Base-by-base conservation (phyloP, 768 basidiomycete genomes). In the Mycena vulgaris region DNA sequence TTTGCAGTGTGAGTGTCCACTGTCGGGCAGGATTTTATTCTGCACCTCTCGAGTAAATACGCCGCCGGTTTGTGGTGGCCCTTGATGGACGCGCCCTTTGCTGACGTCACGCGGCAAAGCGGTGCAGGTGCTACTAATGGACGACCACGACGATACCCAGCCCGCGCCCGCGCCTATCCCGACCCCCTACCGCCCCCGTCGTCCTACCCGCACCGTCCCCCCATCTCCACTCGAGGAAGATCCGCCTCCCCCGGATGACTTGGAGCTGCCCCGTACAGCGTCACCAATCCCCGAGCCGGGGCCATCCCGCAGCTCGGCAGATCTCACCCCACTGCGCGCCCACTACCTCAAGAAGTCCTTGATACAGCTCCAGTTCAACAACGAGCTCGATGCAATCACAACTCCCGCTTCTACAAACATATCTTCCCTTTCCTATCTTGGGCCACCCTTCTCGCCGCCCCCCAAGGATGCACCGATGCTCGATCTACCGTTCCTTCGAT, bases 271-370 rank as follows among this genome's bases (percentile, higher is more conserved):
- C 45, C 47, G 65, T 27, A 63, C 66, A 28, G 55, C 66, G 13
- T 75, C 74, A 14, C 75, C 75, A 16, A 37, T 61, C 37, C 23
- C 68, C 21, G 71, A 74, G 56, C 30, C 64, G 30, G 42, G 27
- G 37, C 28, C 67, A 14, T 33, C 68, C 25, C 23, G 61, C 31
- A 45, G 8, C 49, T 59, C 35, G 48, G 72, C 47, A 42, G 81
- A 83, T 58, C 89, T 98, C 56, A 95, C 95, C 1, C 95, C 97
- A 16, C 83, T 97, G 55, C 92, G 97, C 48, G 96, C 97, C 5
- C 98, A 99, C 78, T 99, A 99, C 81, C 94, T 99, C 79, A 99
- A 99, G 86, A 99, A 99, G 81, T 89, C 95, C 21, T 91, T 99
- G 64, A 87, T 98, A 49, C 90, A 93, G 74, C 91, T 98, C 59